Base-by-base conservation (phyloP, 2,329 filamentous ascomycete genomes). In the Emmonsiellopsis sp. region DNA sequence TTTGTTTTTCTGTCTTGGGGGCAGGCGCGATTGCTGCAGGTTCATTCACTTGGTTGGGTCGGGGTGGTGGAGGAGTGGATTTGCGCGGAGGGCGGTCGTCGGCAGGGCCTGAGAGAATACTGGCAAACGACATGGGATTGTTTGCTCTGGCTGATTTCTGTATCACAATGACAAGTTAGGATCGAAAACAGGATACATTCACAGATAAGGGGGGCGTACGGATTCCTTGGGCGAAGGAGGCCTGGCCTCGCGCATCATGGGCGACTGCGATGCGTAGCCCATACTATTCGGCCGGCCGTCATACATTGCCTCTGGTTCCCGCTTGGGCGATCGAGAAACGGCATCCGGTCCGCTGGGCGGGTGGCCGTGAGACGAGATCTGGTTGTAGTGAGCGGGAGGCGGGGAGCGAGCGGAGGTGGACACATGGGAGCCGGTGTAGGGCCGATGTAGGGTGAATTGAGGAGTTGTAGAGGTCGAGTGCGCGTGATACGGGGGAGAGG, bases 91-190 rank as follows among this genome's bases (percentile, higher is more conserved):
- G 62, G 58, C 64, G 69, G 13, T 81, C 77, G 51, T 86, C 83
- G 53, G 89, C 85, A 53, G 87, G 79, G 60, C 82, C 90, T 3
- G 89, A 92, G 43, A 97, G 84, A 55, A 97, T 94, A 67, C 91
- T 96, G 60, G 89, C 93, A 65, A 97, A 93, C 5, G 91, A 93
- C 91, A 96, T 96, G 51, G 91, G 87, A 67, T 95, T 87, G 55
- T 86, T 85, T 42, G 85, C 78, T 67, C 90, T 84, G 60, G 82
- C 83, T 1, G 86, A 81, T 49, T 86, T 86, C 81, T 90, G 68
- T 37, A 59, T 48, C 42, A 7, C 32, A 51, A 27, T 27, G 6
- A 54, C 52, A 42, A 53, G 42, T 67, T 52, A 64, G 62, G 56
- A 56, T 14, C 49, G 32, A 17, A 52, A 36, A 31, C 2, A 14